These are phyloP conservation scores for Rhizoclosmatium globosum DNA, from an alignment of 192 early-diverging fungal species.

Conservation along the genomic window DNA sequence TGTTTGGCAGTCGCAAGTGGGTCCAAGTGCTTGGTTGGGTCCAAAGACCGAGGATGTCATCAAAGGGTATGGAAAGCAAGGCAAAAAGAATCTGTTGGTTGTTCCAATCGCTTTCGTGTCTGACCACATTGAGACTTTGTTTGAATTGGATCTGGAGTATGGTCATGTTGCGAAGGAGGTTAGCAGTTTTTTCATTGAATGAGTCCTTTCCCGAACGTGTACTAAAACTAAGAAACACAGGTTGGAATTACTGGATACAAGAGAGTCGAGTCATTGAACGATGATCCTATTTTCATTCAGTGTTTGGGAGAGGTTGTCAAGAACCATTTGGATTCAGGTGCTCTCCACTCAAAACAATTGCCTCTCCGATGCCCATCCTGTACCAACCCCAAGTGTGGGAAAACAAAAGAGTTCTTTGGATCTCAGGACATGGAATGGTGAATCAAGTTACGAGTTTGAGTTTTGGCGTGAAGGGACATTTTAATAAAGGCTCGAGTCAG, in stretches of 20 bases:
- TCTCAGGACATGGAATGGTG: slow-evolving; percentile 37
- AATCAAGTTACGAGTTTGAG: neutral
- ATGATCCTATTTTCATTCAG: slow-evolving; percentile 87
- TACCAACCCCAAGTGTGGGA: slow-evolving; percentile 69
- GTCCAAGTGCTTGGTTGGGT: slow-evolving; percentile 90
- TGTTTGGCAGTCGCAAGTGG: slow-evolving; percentile 96
- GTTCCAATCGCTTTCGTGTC: slow-evolving; percentile 96
- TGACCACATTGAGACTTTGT: slow-evolving; percentile 97
- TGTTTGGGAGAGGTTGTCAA: slow-evolving; percentile 89
- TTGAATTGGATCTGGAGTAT: slow-evolving; percentile 96
- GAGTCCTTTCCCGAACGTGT: slow-evolving; percentile 3
- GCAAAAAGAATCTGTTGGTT: slow-evolving; percentile 81
- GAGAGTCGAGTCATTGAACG: slow-evolving; percentile 93
- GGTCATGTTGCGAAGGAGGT: slow-evolving; percentile 84
- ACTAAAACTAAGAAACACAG: slow-evolving; percentile 44
- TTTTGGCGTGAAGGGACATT: too few species aligned
- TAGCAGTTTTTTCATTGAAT: slow-evolving; percentile 21
- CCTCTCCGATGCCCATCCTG: slow-evolving; percentile 77
- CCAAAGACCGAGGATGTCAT: slow-evolving; percentile 88
- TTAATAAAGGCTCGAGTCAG: too few species aligned
- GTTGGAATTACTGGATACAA: slow-evolving; percentile 84
- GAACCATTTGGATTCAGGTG: slow-evolving; percentile 70
- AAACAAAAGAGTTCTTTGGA: slow-evolving; percentile 71
- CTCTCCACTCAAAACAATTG: slow-evolving; percentile 63
- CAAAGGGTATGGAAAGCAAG: slow-evolving; percentile 75